phyloP scores from a whole-genome alignment of 2,329 filamentous ascomycete genomes.

The Exophiala aquamarina region DNA sequence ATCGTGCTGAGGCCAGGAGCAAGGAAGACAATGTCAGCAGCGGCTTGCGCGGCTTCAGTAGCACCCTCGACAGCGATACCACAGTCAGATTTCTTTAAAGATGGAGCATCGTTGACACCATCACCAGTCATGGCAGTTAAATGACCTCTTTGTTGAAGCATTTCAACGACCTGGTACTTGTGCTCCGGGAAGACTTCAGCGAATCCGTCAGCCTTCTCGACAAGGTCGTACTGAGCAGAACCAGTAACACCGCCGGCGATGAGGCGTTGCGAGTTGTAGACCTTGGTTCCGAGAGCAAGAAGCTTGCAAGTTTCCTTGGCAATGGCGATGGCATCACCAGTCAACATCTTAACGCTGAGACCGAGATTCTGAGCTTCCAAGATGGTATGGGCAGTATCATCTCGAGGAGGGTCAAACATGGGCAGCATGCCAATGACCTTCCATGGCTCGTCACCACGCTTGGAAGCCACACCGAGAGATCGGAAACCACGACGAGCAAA shows the following conservation, averaged over 20 bases:
- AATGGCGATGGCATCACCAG: constrained; percentile 76
- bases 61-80: constrained; percentile 73
- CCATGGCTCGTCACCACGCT: constrained; percentile 74
- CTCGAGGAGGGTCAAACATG: constrained; percentile 78
- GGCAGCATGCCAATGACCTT: constrained; percentile 73
- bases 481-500: constrained; percentile 79
- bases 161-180: constrained; percentile 75
- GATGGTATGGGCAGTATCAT: constrained; percentile 76
- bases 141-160: constrained; percentile 71
- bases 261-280: constrained; percentile 77
- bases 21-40: constrained; percentile 73
- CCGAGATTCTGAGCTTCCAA: constrained; percentile 73
- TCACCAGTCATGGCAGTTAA: constrained; percentile 76
- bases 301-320: constrained; percentile 82
- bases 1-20: constrained; percentile 71
- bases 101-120: constrained; percentile 73
- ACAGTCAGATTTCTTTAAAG: constrained; percentile 72
- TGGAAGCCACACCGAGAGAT: constrained; percentile 74
- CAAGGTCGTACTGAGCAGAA: constrained; percentile 72
- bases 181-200: constrained; percentile 74
- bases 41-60: constrained; percentile 70
- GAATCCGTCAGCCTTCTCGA: constrained; percentile 72
- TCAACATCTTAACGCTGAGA: constrained; percentile 79
- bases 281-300: constrained; percentile 75
- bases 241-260: constrained; percentile 74